A percentile compares a stretch with the other conserved stretches of the same genome.
phyloP scores from a whole-genome alignment of 108 stramenopile species.

The Discostella stelligeroides region DNA sequence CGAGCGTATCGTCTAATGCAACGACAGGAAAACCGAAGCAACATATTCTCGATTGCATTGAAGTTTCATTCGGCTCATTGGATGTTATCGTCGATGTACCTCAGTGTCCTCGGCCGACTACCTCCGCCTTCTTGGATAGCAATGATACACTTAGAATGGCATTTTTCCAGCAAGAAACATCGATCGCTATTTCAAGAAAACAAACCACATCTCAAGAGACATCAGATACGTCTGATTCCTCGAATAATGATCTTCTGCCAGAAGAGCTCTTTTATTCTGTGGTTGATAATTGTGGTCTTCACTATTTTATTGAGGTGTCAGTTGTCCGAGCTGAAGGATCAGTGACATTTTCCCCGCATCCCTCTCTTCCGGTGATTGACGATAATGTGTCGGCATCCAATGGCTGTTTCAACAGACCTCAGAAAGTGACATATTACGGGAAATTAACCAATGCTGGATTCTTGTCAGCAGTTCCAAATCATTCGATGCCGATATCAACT shows the following conservation, averaged over 20 bases:
- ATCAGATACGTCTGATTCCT: not conserved
- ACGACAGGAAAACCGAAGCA: not conserved
- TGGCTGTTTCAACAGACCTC: not conserved
- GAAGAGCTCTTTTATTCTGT: constrained; percentile 24
- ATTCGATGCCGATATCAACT: not conserved
- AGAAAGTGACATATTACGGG: constrained; percentile 24
- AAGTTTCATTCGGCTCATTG: constrained; percentile 17
- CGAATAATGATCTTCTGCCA: constrained; percentile 13
- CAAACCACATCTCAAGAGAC: not conserved
- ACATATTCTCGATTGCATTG: constrained; percentile 13
- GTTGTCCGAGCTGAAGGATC: constrained; percentile 28
- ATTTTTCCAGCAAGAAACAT: constrained; percentile 15
- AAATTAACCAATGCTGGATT: constrained; percentile 4
- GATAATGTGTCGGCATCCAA: not conserved
- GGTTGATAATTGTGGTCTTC: constrained; percentile 2
- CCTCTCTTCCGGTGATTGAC: constrained; percentile 25
- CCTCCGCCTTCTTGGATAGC: not conserved
- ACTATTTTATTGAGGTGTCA: constrained; percentile 21
- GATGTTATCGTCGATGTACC: constrained; percentile 40
- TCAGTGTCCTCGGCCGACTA: not conserved
- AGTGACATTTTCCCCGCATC: constrained; percentile 47
- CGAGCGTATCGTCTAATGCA: not conserved
- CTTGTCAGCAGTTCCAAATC: constrained; percentile 9
- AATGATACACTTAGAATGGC: constrained; percentile 30
- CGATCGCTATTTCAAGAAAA: constrained; percentile 12